phyloP scores from a whole-genome alignment of 306 rosid species.

The Lathyrus sativus region DNA sequence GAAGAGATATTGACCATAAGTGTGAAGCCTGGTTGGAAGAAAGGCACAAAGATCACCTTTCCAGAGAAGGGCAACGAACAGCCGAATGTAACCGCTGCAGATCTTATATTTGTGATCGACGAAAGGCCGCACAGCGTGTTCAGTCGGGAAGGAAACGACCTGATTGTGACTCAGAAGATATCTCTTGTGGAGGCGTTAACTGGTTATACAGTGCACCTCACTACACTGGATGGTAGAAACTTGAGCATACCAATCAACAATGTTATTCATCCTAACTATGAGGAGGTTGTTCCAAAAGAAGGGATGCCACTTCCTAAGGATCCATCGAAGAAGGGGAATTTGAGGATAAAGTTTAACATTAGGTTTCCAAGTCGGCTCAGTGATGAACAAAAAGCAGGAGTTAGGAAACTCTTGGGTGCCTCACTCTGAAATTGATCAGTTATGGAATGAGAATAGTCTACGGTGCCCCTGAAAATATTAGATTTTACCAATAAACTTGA shows the following conservation, averaged over 20 bases:
- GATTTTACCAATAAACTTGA: slow-evolving; percentile 19
- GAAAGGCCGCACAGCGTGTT: slow-evolving; percentile 58
- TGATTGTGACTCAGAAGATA: slow-evolving; percentile 48
- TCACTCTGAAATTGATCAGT: slow-evolving; percentile 25
- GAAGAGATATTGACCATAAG: slow-evolving; percentile 64
- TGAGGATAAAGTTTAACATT: slow-evolving; percentile 62
- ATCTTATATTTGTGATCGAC: slow-evolving; percentile 55
- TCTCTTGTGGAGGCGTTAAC: slow-evolving; percentile 61
- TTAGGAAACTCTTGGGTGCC: slow-evolving; percentile 54
- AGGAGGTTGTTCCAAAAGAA: slow-evolving; percentile 59
- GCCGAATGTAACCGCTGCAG: slow-evolving; percentile 48
- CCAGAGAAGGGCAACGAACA: slow-evolving; percentile 65
- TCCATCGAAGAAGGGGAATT: slow-evolving; percentile 59
- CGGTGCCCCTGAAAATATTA: neutral
- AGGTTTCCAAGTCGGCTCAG: slow-evolving; percentile 59
- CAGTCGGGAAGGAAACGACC: slow-evolving; percentile 57
- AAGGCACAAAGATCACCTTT: slow-evolving; percentile 70
- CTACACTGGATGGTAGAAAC: slow-evolving; percentile 58
- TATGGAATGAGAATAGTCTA: neutral
- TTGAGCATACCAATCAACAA: slow-evolving; percentile 52
- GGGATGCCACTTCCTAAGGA: slow-evolving; percentile 70
- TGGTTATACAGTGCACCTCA: slow-evolving; percentile 57
- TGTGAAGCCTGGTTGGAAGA: slow-evolving; percentile 70
- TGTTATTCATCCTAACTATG: slow-evolving; percentile 59
- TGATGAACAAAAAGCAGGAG: slow-evolving; percentile 62